phyloP scores from a whole-genome alignment of 176 grass and related monocot species.

The Musa itinerans region DNA sequence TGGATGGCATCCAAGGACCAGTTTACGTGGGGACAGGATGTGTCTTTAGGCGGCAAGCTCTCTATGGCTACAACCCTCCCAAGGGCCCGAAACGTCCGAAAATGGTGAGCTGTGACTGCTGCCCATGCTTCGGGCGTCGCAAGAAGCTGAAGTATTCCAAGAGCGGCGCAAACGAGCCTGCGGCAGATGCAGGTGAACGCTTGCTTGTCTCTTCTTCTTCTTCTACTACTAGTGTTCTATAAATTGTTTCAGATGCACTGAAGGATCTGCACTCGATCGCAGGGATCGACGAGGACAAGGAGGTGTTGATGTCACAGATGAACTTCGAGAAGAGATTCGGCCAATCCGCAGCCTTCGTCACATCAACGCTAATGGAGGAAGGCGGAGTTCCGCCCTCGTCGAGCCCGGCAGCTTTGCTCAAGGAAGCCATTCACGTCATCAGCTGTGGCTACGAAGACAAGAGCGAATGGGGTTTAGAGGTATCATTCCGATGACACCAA shows the following conservation, averaged over 20 bases:
- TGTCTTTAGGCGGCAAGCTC: slow-evolving; percentile 85
- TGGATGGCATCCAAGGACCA: slow-evolving; percentile 93
- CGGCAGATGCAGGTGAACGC: slow-evolving; percentile 38
- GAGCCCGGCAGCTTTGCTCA: slow-evolving; percentile 87
- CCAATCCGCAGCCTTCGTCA: slow-evolving; percentile 86
- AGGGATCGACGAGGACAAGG: slow-evolving; percentile 77
- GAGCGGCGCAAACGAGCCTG: slow-evolving; percentile 44
- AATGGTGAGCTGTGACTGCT: slow-evolving; percentile 95
- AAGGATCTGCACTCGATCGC: background rate
- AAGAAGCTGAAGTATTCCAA: slow-evolving; percentile 72
- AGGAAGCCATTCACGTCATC: slow-evolving; percentile 99
- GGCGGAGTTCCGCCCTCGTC: slow-evolving; percentile 87
- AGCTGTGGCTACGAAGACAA: slow-evolving; percentile 99
- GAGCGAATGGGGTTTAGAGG: slow-evolving; percentile 88
- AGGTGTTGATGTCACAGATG: slow-evolving; percentile 96
- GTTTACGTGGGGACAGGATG: slow-evolving; percentile 94
- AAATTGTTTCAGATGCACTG: background rate
- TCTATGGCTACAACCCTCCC: slow-evolving; percentile 97
- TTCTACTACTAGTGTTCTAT: background rate
- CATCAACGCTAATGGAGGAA: slow-evolving; percentile 99
- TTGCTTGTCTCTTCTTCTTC: background rate
- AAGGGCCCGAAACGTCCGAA: slow-evolving; percentile 85
- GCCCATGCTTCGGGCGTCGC: slow-evolving; percentile 80
- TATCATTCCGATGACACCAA: slow-evolving; percentile 10
- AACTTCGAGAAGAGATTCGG: slow-evolving; percentile 99